phyloP scores from a whole-genome alignment of 108 stramenopile species.

The Cylindrotheca closterium region DNA sequence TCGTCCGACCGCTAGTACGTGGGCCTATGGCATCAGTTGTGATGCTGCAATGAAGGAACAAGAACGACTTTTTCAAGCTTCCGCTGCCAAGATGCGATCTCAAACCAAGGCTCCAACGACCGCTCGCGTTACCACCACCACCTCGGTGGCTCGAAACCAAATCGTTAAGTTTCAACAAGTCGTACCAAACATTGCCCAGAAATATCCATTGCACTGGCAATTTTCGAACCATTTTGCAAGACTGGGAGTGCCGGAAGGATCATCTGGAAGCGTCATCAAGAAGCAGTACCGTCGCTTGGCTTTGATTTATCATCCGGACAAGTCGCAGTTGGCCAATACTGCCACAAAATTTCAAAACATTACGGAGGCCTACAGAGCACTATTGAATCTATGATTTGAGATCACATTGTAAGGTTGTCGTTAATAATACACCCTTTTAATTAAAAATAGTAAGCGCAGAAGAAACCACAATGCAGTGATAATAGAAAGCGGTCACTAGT shows the following conservation, averaged over 20 bases:
- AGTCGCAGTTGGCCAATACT: conserved; percentile 25
- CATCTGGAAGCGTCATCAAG: conserved; percentile 25
- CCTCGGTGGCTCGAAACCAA: neutral
- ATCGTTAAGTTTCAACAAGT: conserved; percentile 2
- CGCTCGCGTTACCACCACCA: neutral
- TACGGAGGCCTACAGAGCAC: conserved; percentile 38
- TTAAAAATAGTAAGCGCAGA: too few species aligned
- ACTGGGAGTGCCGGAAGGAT: conserved; percentile 32
- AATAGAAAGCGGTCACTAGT: too few species aligned
- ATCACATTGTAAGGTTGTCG: too few species aligned
- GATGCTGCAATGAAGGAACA: conserved; percentile 41
- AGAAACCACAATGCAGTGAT: too few species aligned
- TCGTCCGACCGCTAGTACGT: neutral
- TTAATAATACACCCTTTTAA: too few species aligned
- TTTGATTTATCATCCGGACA: conserved; percentile 52
- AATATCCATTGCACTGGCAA: conserved; percentile 35
- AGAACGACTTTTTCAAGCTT: conserved; percentile 35
- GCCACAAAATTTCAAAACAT: conserved; percentile 43
- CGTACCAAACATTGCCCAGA: conserved; percentile 17
- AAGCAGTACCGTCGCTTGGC: conserved; percentile 35
- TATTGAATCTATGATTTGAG: too few species aligned
- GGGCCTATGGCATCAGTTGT: neutral
- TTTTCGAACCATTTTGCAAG: conserved; percentile 32
- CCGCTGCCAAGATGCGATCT: conserved; percentile 36
- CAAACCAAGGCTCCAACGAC: neutral